Percentiles rank a stretch among this genome's conserved stretches.
These are phyloP conservation scores for Pichia sp. DNA, from an alignment of 1,139 yeast genomes.

Conservation along the genomic window DNA sequence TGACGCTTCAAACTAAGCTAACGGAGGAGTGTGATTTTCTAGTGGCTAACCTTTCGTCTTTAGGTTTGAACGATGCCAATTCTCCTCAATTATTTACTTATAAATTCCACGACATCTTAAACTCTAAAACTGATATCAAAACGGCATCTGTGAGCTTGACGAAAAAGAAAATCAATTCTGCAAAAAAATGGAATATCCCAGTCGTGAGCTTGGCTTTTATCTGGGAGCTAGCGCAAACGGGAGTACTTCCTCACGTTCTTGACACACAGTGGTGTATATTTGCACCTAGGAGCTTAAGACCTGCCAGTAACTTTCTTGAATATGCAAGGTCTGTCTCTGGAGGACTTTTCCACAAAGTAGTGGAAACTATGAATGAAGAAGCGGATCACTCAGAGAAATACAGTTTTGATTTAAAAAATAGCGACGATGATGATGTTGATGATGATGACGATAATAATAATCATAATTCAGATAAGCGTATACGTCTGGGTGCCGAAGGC, in stretches of 20 bases:
- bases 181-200: slow-evolving; percentile 53
- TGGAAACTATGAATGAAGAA: neutral
- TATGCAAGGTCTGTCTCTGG: slow-evolving; percentile 30
- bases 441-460: neutral
- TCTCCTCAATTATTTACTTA: slow-evolving; percentile 41
- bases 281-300: slow-evolving; percentile 33
- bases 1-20: slow-evolving; percentile 48
- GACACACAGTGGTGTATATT: slow-evolving; percentile 51
- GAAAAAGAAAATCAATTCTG: slow-evolving; percentile 51
- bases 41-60: slow-evolving; percentile 49
- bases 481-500: neutral
- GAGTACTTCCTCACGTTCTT: slow-evolving; percentile 28
- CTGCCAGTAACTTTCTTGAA: slow-evolving; percentile 36
- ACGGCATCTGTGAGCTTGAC: slow-evolving; percentile 34
- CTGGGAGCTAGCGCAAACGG: slow-evolving; percentile 39
- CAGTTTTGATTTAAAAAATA: slow-evolving; percentile 7
- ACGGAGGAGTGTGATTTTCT: slow-evolving; percentile 57
- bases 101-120: slow-evolving; percentile 31
- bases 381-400: neutral
- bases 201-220: slow-evolving; percentile 50
- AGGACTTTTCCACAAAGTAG: slow-evolving; percentile 20
- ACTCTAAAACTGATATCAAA: slow-evolving; percentile 12
- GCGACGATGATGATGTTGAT: neutral
- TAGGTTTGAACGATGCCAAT: slow-evolving; percentile 43
- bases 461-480: neutral